phyloP scores from a whole-genome alignment of 768 basidiomycete species.

The Chalciporus chontae region DNA sequence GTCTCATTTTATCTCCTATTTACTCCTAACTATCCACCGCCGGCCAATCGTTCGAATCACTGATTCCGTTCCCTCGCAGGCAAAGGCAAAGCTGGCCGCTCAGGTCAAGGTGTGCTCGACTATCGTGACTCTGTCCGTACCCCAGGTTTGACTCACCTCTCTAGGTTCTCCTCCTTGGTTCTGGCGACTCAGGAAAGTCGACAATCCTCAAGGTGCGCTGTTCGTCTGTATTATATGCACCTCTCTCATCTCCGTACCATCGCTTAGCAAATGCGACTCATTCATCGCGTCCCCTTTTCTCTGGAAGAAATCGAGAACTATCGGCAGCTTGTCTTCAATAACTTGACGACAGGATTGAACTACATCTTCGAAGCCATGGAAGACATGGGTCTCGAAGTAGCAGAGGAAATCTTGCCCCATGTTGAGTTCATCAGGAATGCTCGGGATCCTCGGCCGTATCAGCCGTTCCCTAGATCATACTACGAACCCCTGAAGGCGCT shows the following conservation, averaged over 20 bases:
- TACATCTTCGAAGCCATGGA: constrained; percentile 86
- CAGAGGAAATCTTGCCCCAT: constrained; percentile 54
- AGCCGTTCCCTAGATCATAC: constrained; percentile 71
- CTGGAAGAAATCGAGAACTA: constrained; percentile 81
- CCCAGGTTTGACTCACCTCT: background rate
- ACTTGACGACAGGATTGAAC: constrained; percentile 82
- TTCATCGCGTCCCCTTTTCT: constrained; percentile 84
- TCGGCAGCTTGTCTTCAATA: constrained; percentile 90
- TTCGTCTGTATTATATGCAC: background rate
- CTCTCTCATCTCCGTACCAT: constrained; percentile 1
- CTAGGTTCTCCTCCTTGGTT: constrained; percentile 85
- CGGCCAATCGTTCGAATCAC: background rate
- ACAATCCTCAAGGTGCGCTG: constrained; percentile 76
- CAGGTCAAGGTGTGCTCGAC: constrained; percentile 67
- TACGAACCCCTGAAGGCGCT: constrained; percentile 63
- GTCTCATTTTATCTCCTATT: constrained; percentile 20
- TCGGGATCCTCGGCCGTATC: constrained; percentile 71
- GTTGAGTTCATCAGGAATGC: constrained; percentile 65
- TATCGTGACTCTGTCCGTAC: background rate
- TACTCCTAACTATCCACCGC: background rate
- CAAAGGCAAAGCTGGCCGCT: constrained; percentile 62
- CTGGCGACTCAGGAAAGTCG: constrained; percentile 92
- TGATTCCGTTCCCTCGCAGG: constrained; percentile 39
- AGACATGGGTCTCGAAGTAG: constrained; percentile 77
- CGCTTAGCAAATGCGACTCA: constrained; percentile 90